These are phyloP conservation scores for Logfia minima DNA, from an alignment of 129 eudicot genomes.

Conservation along the genomic window DNA sequence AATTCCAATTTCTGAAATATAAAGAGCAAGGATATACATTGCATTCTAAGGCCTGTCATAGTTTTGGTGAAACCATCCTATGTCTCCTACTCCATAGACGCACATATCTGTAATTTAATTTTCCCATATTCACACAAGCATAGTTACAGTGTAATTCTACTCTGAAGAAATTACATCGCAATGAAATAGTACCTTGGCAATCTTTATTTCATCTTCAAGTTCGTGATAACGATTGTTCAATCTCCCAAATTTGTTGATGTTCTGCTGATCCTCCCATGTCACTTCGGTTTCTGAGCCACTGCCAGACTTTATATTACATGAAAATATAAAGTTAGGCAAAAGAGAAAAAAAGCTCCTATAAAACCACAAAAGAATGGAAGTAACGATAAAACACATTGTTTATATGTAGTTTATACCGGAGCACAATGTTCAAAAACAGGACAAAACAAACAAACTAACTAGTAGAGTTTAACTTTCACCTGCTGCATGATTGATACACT, in stretches of 20 bases:
- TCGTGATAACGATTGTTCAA: constrained; percentile 82
- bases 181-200: constrained; percentile 54
- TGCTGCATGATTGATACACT: constrained; percentile 44
- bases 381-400: not conserved
- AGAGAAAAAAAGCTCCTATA: not conserved
- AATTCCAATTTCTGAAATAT: not conserved
- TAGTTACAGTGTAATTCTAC: not conserved
- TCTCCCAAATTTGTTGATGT: constrained; percentile 87
- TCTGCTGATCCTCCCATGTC: constrained; percentile 98
- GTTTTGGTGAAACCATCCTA: not conserved
- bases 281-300: constrained; percentile 65
- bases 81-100: not conserved
- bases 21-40: not conserved
- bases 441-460: not conserved
- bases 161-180: not conserved
- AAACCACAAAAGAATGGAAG: not conserved
- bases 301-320: constrained; percentile 43
- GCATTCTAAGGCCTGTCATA: not conserved
- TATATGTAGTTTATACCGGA: not conserved
- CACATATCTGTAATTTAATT: not conserved
- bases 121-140: not conserved
- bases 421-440: not conserved
- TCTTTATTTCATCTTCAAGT: constrained; percentile 82
- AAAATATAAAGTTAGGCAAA: constrained; percentile 10
- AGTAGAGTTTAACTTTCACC: constrained; percentile 28